Base-by-base conservation (phyloP, 192 early-diverging fungal species). In the Mortierella alpina region DNA sequence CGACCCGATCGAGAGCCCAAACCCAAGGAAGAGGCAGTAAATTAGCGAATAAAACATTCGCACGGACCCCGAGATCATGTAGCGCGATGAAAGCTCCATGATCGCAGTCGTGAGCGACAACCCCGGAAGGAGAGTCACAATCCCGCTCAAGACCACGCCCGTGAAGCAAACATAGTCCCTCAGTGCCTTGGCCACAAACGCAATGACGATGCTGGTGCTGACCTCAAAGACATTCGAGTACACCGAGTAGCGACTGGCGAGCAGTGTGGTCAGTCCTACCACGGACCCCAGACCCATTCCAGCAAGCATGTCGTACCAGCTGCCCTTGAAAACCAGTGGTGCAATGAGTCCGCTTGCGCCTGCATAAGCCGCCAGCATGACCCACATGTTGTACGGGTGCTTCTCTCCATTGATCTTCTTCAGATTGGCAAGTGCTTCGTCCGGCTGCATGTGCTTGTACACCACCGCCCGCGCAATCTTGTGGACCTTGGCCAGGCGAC, bases 31-130 rank as follows among this genome's bases (percentile, higher is more conserved):
- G 51, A 95, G 86, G 46, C 94, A 92, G n/a, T 90, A 92, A 45
- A 95, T 92, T 14, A 98, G 73, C 8, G 94, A 90, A 71, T 93
- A 90, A 48, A 96, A 87, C 62, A 96, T 84, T 17, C 94, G 88
- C 12, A 96, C 93, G 0, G 92, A 91, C 31, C 97, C 97, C 3
- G 92, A 91, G 49, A 97, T 90, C 77, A 96, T 88, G 72, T 96
- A 96, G 18, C 92, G 86, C 9, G 94, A 93, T 1, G 93, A 90
- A 59, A 98, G 85, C 71, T 98, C 96, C 81, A 96, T 95, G 59
- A 98, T 92, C n/a, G 92, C 85, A 44, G 92, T 88, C 2, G 97
- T 98, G 56, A 98, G 82, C 0, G 89, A 85, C 42, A 96, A 85
- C 1, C 96, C 96, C 0, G 92, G 90, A 0, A 93, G 84, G 57